phyloP scores from a whole-genome alignment of 257 asterid species.

The Echium plantagineum region DNA sequence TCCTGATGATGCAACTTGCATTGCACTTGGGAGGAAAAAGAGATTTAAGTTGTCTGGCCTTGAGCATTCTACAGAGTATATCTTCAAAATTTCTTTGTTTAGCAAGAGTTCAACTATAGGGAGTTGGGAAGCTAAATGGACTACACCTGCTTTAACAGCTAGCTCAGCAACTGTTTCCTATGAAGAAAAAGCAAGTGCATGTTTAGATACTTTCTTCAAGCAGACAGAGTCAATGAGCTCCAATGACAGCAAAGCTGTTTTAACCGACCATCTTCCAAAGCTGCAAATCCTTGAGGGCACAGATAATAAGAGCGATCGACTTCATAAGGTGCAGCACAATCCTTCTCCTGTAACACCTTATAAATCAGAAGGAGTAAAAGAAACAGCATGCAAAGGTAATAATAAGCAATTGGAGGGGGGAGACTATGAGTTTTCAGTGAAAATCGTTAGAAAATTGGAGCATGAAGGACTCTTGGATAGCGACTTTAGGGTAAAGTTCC shows the following conservation, averaged over 20 bases:
- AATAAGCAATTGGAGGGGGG: constrained; percentile 18
- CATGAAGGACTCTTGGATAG: constrained; percentile 55
- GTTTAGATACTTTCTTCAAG: constrained; percentile 8
- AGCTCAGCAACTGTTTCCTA: constrained; percentile 6
- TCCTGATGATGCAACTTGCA: constrained; percentile 16
- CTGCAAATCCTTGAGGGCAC: constrained; percentile 10
- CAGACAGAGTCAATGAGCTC: constrained; percentile 28
- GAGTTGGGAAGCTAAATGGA: constrained; percentile 21
- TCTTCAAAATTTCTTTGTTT: constrained; percentile 20
- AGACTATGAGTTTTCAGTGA: constrained; percentile 67
- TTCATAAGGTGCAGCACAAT: constrained; percentile 11
- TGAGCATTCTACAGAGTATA: constrained; percentile 23
- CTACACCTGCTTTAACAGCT: constrained; percentile 14
- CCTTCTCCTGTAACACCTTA: constrained; percentile 22
- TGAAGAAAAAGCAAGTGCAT: constrained; percentile 5
- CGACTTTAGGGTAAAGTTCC: constrained; percentile 53
- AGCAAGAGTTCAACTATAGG: constrained; percentile 14
- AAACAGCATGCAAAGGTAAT: constrained; percentile 7
- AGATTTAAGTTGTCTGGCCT: constrained; percentile 21
- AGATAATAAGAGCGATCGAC: constrained; percentile 15
- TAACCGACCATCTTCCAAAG: constrained; percentile 14
- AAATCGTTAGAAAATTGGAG: constrained; percentile 57
- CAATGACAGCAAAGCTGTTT: constrained; percentile 19
- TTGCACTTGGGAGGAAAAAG: constrained; percentile 11
- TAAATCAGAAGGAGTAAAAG: constrained; percentile 20